Evolutionary conservation across 2,329 filamentous ascomycete genomes (phyloP).

Genomic region (Fusarium odoratissimum): DNA sequence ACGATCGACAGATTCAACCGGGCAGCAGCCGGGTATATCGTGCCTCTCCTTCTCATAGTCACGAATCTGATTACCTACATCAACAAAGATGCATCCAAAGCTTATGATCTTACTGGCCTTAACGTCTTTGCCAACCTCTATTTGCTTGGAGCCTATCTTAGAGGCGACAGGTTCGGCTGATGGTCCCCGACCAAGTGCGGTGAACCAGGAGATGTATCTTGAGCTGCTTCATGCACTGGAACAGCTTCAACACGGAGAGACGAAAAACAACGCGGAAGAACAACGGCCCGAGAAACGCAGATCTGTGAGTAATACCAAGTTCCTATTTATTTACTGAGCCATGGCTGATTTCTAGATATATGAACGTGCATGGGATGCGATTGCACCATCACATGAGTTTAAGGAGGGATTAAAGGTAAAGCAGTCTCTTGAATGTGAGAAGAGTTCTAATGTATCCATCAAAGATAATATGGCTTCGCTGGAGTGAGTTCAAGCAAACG

Average conservation of each 20-base stretch:
- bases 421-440: accelerated
- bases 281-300: neutral
- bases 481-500: accelerated
- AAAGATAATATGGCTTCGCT: neutral
- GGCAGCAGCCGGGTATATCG: neutral
- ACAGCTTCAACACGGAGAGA: neutral
- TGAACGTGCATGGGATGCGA: neutral
- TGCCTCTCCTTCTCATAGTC: neutral
- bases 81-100: neutral
- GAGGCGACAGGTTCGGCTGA: neutral
- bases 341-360: neutral
- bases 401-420: neutral
- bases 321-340: accelerated
- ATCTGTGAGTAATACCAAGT: neutral
- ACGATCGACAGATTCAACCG: neutral
- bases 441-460: accelerated
- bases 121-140: neutral
- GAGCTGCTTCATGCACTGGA: neutral
- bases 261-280: neutral
- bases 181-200: neutral
- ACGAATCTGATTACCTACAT: neutral
- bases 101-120: neutral
- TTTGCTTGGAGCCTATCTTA: neutral
- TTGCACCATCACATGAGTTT: neutral
- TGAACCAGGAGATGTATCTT: neutral